Percentiles rank a stretch among this genome's conserved stretches.
phyloP scores from a whole-genome alignment of 148 eudicot species.

The Mesembryanthemum crystallinum region DNA sequence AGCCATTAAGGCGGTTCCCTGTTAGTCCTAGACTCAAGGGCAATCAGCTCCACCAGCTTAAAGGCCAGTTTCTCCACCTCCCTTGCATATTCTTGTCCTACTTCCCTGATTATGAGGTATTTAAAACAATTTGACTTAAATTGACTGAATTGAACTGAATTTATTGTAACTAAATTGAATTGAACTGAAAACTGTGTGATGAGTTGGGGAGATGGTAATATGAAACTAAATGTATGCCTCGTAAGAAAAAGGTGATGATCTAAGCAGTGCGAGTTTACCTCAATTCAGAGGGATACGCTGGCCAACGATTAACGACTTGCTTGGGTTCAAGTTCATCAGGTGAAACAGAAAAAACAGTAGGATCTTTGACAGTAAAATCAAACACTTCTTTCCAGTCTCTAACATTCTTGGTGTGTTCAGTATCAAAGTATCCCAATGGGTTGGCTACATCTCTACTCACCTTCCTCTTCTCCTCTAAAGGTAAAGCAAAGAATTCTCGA shows the following conservation, averaged over 20 bases:
- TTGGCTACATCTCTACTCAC: constrained; percentile 37
- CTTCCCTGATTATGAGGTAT: constrained; percentile 3
- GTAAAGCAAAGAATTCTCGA: constrained; percentile 37
- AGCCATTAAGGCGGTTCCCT: constrained; percentile 7
- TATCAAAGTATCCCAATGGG: constrained; percentile 46
- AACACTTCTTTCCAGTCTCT: constrained; percentile 57
- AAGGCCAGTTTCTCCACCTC: constrained; percentile 19
- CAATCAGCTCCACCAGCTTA: constrained; percentile 20
- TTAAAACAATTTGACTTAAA: background rate
- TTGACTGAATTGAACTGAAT: no score
- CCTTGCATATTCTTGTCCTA: constrained; percentile 20
- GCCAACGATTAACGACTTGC: constrained; percentile 41
- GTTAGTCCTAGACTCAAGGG: constrained; percentile 19
- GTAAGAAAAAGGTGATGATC: no score
- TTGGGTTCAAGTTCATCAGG: constrained; percentile 22
- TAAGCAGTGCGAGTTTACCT: constrained; percentile 22
- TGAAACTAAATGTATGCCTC: no score
- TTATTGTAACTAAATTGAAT: no score
- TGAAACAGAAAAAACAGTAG: constrained; percentile 30
- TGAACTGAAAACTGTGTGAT: no score
- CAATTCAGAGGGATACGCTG: constrained; percentile 30
- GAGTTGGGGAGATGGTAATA: no score
- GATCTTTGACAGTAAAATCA: constrained; percentile 29
- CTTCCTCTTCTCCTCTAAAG: constrained; percentile 45
- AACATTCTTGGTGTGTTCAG: constrained; percentile 51